These are phyloP conservation scores for Aspergillus pseudoterreus DNA, from an alignment of 2,329 filamentous ascomycete genomes.

Conservation along the genomic window DNA sequence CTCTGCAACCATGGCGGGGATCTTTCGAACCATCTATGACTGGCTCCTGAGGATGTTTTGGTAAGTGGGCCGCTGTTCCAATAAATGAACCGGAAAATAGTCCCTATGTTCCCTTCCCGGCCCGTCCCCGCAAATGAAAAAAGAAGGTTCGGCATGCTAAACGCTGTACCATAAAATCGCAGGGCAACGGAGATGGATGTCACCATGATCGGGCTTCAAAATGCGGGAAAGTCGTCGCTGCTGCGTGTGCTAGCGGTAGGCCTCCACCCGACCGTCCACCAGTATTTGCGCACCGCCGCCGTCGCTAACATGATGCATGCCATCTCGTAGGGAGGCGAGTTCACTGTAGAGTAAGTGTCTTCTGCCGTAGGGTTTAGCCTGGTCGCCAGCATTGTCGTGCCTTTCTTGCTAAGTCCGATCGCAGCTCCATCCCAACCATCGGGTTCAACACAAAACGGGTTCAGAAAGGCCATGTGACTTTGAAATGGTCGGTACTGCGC, in stretches of 20 bases:
- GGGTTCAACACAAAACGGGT: conserved; percentile 99
- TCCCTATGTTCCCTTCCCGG: conserved; percentile 18
- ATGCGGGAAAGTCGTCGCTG: conserved; percentile 95
- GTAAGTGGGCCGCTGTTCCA: conserved; percentile 53
- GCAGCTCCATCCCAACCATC: conserved; percentile 94
- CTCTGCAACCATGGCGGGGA: conserved; percentile 67
- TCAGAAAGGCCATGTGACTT: conserved; percentile 93
- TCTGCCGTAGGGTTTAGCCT: conserved; percentile 8
- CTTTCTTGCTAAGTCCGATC: conserved; percentile 21
- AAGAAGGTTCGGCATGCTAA: conserved; percentile 20
- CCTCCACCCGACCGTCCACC: conserved; percentile 14
- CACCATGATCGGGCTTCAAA: conserved; percentile 97
- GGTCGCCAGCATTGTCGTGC: neutral
- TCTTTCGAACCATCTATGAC: conserved; percentile 95
- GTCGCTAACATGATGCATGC: conserved; percentile 14
- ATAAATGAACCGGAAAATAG: conserved; percentile 21
- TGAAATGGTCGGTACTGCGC: conserved; percentile 69
- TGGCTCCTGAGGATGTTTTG: conserved; percentile 97
- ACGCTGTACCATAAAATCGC: conserved; percentile 17
- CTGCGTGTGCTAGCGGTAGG: conserved; percentile 92
- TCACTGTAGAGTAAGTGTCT: conserved; percentile 88
- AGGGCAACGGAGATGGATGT: conserved; percentile 99
- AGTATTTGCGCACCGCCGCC: conserved; percentile 6
- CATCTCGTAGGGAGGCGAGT: conserved; percentile 78
- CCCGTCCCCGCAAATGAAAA: conserved; percentile 29